A percentile compares a stretch with the other conserved stretches of the same genome.
Conservation (phyloP, 768 basidiomycete genomes). For the Mycena latifolia region DNA sequence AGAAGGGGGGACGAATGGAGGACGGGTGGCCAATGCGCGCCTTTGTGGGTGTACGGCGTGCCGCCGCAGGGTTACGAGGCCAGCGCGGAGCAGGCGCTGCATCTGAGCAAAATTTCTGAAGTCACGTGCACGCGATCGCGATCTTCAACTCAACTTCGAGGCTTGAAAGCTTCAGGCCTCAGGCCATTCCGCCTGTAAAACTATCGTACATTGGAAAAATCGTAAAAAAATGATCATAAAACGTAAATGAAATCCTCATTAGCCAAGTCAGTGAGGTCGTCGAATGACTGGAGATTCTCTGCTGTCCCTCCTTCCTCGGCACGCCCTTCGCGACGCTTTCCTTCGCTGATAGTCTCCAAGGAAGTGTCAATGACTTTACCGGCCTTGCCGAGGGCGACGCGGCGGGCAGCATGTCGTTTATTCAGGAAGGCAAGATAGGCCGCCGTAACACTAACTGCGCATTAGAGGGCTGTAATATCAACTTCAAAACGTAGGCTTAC, state of each 20-base stretch:
- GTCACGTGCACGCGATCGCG: slow-evolving; percentile 8
- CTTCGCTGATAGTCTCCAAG: slow-evolving; percentile 44
- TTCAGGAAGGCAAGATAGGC: slow-evolving; percentile 53
- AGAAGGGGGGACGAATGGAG: slow-evolving; percentile 51
- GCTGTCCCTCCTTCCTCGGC: slow-evolving; percentile 30
- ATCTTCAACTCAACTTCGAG: too few relatives aligned
- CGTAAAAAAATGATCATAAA: too few relatives aligned
- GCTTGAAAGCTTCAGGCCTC: too few relatives aligned
- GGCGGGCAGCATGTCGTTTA: slow-evolving; percentile 48
- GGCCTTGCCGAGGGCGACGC: slow-evolving; percentile 50
- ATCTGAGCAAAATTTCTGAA: slow-evolving; percentile 4
- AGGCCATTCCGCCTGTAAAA: too few relatives aligned
- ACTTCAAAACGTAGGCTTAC: slow-evolving; percentile 35
- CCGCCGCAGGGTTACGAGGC: slow-evolving; percentile 28
- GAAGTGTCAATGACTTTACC: slow-evolving; percentile 52
- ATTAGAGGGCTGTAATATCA: background rate
- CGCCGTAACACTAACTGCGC: slow-evolving; percentile 46
- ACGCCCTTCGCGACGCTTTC: slow-evolving; percentile 25
- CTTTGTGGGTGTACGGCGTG: slow-evolving; percentile 14
- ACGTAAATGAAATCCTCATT: slow-evolving; percentile 51
- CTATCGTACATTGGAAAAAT: too few relatives aligned
- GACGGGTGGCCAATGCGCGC: slow-evolving; percentile 19
- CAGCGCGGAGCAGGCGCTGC: slow-evolving; percentile 26
- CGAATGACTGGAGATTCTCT: slow-evolving; percentile 49
- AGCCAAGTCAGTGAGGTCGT: slow-evolving; percentile 52